A percentile compares a stretch with the other conserved stretches of the same genome.
These are phyloP conservation scores for Daldinia concentrica DNA, from an alignment of 495 filamentous ascomycete species.

Conservation along the genomic window DNA sequence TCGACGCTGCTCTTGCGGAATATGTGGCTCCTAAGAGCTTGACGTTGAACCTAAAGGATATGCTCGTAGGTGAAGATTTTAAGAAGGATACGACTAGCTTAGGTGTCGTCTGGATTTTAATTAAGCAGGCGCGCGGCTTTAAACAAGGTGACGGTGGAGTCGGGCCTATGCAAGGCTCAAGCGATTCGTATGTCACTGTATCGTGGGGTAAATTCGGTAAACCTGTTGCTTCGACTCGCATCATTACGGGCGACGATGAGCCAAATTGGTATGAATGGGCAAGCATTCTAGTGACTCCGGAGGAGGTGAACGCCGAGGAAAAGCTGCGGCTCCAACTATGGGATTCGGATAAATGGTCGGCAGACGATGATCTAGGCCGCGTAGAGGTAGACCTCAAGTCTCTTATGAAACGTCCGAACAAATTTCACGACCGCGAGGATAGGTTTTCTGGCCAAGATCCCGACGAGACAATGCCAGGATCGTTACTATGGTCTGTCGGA, in stretches of 20 bases:
- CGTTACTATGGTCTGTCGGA: constrained; percentile 73
- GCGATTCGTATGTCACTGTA: constrained; percentile 74
- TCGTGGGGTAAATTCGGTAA: constrained; percentile 82
- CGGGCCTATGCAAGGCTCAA: constrained; percentile 65
- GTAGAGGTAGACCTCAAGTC: constrained; percentile 72
- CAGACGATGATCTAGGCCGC: constrained; percentile 76
- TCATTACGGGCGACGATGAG: constrained; percentile 69
- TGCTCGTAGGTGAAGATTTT: constrained; percentile 78
- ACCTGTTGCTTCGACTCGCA: constrained; percentile 68
- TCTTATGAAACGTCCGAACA: constrained; percentile 65
- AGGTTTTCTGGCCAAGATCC: constrained; percentile 66
- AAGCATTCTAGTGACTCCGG: constrained; percentile 68
- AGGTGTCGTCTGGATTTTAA: constrained; percentile 70
- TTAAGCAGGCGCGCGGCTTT: constrained; percentile 70
- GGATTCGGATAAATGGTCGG: constrained; percentile 74
- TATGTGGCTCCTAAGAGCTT: constrained; percentile 79
- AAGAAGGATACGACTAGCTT: constrained; percentile 74
- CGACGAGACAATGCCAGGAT: constrained; percentile 73
- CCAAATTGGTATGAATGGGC: constrained; percentile 76
- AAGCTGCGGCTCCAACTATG: constrained; percentile 72
- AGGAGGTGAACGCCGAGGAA: constrained; percentile 78
- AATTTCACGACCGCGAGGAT: constrained; percentile 66
- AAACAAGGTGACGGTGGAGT: constrained; percentile 71
- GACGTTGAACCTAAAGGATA: constrained; percentile 75
- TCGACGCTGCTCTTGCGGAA: constrained; percentile 73